Conservation (phyloP, 176 grass and related monocot genomes). For the Stipa capillata region DNA sequence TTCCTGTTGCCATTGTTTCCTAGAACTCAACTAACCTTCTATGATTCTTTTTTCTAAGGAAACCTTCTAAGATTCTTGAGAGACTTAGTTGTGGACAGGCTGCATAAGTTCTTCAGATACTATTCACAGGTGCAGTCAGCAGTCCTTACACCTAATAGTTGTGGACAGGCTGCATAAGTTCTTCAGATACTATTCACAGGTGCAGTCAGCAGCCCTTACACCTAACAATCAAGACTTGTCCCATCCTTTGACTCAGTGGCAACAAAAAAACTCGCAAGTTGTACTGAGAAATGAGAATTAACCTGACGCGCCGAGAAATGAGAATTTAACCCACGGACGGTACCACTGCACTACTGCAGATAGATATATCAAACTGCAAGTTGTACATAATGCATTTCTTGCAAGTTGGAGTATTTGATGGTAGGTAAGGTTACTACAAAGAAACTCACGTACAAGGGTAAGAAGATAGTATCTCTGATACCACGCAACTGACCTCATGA, state of each 20-base stretch:
- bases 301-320: not conserved
- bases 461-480: not conserved
- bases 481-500: not conserved
- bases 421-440: not conserved
- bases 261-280: too few species aligned
- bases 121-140: not conserved
- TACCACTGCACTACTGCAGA: not conserved
- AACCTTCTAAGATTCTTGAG: not conserved
- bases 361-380: not conserved
- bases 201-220: not conserved
- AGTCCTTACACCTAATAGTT: not conserved
- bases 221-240: not conserved
- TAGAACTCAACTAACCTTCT: not conserved
- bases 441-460: not conserved
- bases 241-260: not conserved
- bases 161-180: too few species aligned
- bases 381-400: not conserved
- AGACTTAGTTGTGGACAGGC: not conserved
- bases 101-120: too few species aligned
- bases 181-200: not conserved
- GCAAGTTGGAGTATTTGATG: not conserved
- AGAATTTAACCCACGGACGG: not conserved
- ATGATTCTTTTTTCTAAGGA: not conserved
- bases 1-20: not conserved
- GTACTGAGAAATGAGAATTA: too few species aligned